A percentile compares a stretch with the other conserved stretches of the same genome.
Evolutionary conservation across 2,329 filamentous ascomycete species (phyloP).

Genomic region (Ceratocystiopsis sp.): DNA sequence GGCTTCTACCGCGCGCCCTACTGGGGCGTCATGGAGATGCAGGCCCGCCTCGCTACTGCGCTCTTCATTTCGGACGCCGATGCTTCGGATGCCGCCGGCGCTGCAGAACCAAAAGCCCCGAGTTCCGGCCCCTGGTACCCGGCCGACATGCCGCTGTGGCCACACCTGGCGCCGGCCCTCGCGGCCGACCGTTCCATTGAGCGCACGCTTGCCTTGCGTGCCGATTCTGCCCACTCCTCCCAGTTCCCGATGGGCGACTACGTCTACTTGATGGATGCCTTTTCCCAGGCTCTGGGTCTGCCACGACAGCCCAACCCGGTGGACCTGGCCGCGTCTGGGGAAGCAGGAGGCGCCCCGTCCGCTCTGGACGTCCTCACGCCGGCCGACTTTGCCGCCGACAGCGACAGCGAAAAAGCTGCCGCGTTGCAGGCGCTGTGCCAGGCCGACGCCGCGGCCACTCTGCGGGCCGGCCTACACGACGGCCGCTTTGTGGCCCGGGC

Average conservation of each 20-base stretch:
- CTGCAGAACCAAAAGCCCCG: no score
- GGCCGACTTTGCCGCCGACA: constrained; percentile 27
- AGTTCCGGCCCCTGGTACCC: neutral
- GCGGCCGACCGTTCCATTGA: constrained; percentile 25
- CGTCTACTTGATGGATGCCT: constrained; percentile 55
- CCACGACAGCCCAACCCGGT: constrained; percentile 13
- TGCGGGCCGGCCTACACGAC: constrained; percentile 22
- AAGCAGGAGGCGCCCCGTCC: no score
- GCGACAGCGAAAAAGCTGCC: neutral
- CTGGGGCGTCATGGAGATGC: constrained; percentile 80
- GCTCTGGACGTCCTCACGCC: constrained; percentile 37
- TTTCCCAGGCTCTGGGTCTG: constrained; percentile 42
- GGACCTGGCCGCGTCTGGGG: no score
- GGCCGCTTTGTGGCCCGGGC: constrained; percentile 43
- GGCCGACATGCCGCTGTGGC: constrained; percentile 9
- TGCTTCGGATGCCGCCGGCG: constrained; percentile 14
- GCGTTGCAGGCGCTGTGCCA: no score
- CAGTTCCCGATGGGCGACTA: constrained; percentile 82
- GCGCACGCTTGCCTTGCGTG: constrained; percentile 32
- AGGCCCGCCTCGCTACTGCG: constrained; percentile 49
- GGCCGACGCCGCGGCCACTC: no score
- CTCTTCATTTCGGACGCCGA: constrained; percentile 25
- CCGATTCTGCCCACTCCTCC: constrained; percentile 27
- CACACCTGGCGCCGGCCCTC: constrained; percentile 23
- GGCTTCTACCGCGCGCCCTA: constrained; percentile 74